phyloP scores from a whole-genome alignment of 495 filamentous ascomycete genomes.

The Evernia prunastri region DNA sequence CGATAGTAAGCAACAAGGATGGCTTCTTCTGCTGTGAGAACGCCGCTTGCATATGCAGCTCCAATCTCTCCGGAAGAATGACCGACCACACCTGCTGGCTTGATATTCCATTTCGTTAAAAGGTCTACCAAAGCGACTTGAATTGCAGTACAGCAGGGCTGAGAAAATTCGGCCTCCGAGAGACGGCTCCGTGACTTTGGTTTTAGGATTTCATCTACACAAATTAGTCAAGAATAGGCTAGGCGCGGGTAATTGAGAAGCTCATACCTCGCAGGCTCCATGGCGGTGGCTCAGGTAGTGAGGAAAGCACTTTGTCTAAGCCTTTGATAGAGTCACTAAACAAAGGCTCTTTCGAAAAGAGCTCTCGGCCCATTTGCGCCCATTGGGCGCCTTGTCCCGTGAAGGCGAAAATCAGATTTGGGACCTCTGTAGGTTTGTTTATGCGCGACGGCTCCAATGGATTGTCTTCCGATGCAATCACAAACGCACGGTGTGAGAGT shows the following conservation, averaged over 20 bases:
- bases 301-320: neutral
- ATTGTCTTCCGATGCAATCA: conserved; percentile 9
- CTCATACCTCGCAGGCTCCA: conserved; percentile 6
- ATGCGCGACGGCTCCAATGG: conserved; percentile 5
- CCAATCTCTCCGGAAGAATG: conserved; percentile 62
- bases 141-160: conserved; percentile 43
- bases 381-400: conserved; percentile 72
- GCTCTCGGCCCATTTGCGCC: conserved; percentile 49
- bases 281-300: neutral
- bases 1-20: conserved; percentile 38
- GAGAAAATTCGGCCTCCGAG: conserved; percentile 28
- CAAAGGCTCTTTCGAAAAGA: conserved; percentile 24
- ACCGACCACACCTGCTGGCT: conserved; percentile 45
- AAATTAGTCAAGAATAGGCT: neutral
- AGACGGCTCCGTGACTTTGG: neutral
- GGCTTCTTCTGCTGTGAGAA: conserved; percentile 36
- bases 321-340: conserved; percentile 1
- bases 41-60: conserved; percentile 54
- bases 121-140: conserved; percentile 47
- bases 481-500: conserved; percentile 10
- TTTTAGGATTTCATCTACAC: conserved; percentile 12
- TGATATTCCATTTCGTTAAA: conserved; percentile 38
- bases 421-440: neutral
- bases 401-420: conserved; percentile 24
- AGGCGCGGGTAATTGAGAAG: too few species aligned